Evolutionary conservation across 371 early-diverging fungal genomes (phyloP).

Genomic region (Zancudomyces culisetae): DNA sequence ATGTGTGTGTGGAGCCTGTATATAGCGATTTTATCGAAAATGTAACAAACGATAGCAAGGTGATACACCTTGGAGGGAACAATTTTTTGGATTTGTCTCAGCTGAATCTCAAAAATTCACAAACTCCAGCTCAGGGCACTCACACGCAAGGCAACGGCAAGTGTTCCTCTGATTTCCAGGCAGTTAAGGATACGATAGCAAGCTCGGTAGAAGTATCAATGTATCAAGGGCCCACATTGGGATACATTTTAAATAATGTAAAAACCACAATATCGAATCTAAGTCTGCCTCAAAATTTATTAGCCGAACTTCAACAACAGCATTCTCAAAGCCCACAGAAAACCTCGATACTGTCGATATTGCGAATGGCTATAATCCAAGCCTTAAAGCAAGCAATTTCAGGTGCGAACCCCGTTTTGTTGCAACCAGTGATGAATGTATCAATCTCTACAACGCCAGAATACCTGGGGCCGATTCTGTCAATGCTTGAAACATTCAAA

Average conservation of each 20-base stretch:
- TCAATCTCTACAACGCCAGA: constrained; percentile 44
- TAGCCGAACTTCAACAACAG: too few relatives aligned
- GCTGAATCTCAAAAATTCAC: not conserved
- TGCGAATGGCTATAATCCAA: constrained; percentile 39
- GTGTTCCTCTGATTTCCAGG: not conserved
- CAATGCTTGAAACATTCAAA: constrained; percentile 59
- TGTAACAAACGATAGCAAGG: constrained; percentile 9
- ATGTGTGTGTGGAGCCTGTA: not conserved
- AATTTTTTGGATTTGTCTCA: constrained; percentile 3
- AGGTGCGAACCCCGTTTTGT: constrained; percentile 32
- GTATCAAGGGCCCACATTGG: not conserved
- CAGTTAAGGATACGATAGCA: not conserved
- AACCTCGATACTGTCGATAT: constrained; percentile 32
- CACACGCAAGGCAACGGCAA: not conserved
- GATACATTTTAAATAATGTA: not conserved
- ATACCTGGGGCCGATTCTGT: constrained; percentile 57
- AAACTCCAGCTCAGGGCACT: not conserved
- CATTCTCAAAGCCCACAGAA: too few relatives aligned
- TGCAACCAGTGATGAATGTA: constrained; percentile 81
- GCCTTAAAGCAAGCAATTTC: constrained; percentile 38
- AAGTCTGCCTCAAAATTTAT: too few relatives aligned
- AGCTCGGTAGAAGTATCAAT: too few relatives aligned
- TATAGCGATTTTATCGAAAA: not conserved
- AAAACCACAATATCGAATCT: constrained; percentile 45
- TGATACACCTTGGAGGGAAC: constrained; percentile 7